Conservation (phyloP, 1,284 basidiomycete genomes). For the Neonothopanus nambi region DNA sequence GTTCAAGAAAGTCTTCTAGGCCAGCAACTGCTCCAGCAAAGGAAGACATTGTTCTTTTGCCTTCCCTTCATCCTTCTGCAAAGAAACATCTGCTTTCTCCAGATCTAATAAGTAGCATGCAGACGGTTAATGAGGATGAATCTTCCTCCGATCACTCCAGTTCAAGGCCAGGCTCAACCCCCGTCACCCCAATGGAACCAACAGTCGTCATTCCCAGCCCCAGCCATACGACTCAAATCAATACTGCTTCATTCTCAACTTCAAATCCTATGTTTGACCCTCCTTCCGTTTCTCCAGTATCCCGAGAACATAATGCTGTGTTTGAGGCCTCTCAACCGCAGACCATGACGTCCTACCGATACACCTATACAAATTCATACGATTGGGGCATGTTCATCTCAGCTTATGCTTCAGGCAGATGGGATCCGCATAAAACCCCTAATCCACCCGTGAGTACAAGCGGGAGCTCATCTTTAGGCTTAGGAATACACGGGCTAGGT, state of each 20-base stretch:
- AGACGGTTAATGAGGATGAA: slow-evolving; percentile 17
- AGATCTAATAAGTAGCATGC: slow-evolving; percentile 9
- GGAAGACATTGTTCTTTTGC: slow-evolving; percentile 16
- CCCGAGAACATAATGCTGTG: no score
- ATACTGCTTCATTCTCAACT: not conserved
- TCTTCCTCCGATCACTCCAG: slow-evolving; percentile 12
- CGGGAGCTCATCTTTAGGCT: no score
- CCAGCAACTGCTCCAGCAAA: slow-evolving; percentile 20
- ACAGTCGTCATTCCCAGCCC: not conserved
- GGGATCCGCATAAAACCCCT: slow-evolving; percentile 80
- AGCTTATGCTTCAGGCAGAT: slow-evolving; percentile 75
- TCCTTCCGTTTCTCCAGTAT: not conserved
- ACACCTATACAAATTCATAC: slow-evolving; percentile 27
- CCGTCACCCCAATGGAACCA: slow-evolving; percentile 13
- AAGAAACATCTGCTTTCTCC: slow-evolving; percentile 2
- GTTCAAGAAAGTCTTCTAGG: slow-evolving; percentile 14
- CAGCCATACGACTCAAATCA: not conserved
- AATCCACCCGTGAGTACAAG: slow-evolving; percentile 46
- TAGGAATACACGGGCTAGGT: no score
- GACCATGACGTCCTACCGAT: not conserved
- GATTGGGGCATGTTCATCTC: slow-evolving; percentile 79
- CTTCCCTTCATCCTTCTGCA: slow-evolving; percentile 6
- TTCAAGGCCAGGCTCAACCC: slow-evolving; percentile 11
- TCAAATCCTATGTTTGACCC: no score
- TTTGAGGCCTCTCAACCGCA: not conserved